phyloP scores from a whole-genome alignment of 2,329 filamentous ascomycete species.

The Phoma sp. region DNA sequence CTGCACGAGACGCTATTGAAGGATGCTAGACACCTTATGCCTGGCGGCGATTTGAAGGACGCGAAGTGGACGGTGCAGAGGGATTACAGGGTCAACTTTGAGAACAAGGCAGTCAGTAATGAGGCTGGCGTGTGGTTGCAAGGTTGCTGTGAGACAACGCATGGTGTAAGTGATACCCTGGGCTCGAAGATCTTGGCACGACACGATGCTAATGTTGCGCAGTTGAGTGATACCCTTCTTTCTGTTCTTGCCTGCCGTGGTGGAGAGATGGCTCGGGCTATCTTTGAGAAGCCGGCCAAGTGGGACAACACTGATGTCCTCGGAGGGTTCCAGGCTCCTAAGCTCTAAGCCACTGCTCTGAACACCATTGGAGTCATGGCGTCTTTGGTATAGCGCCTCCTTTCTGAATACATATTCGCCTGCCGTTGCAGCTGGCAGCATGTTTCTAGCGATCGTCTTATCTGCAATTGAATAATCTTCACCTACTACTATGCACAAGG shows the following conservation, averaged over 20 bases:
- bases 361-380: background rate
- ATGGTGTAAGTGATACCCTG: slow-evolving; percentile 72
- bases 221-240: slow-evolving; percentile 82
- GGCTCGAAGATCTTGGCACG: background rate
- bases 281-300: slow-evolving; percentile 63
- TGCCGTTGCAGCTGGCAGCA: background rate
- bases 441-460: slow-evolving; percentile 1
- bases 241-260: slow-evolving; percentile 79
- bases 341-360: slow-evolving; percentile 2
- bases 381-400: background rate
- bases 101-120: slow-evolving; percentile 69
- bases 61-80: slow-evolving; percentile 72
- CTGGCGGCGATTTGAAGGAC: slow-evolving; percentile 53
- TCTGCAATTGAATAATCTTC: slow-evolving; percentile 5
- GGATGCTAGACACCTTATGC: slow-evolving; percentile 69
- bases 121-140: slow-evolving; percentile 89
- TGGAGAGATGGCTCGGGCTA: slow-evolving; percentile 78
- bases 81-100: slow-evolving; percentile 80
- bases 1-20: slow-evolving; percentile 80
- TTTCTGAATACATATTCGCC: background rate
- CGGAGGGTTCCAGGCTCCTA: slow-evolving; percentile 30
- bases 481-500: background rate
- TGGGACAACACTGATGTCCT: slow-evolving; percentile 38
- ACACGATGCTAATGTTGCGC: slow-evolving; percentile 6
- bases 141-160: slow-evolving; percentile 90